Evolutionary conservation across 331 rosid species (phyloP), one percentile per base, ranked within the genome.

Genomic region (Acacia pycnantha): DNA sequence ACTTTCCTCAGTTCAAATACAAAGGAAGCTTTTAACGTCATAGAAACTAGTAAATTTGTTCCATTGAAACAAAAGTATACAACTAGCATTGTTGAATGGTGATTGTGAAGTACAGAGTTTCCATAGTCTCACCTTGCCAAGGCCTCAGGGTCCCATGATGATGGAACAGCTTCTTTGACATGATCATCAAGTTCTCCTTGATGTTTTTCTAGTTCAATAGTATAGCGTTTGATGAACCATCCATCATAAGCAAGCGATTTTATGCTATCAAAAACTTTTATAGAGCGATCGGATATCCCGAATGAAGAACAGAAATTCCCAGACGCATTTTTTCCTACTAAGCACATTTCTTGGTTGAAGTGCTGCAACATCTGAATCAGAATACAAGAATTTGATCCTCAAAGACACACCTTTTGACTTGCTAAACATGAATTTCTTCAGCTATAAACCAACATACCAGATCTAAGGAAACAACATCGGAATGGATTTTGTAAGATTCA

Each of bases 141-240:
- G 82, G 96, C 91, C 81, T 87, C 89, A 80, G 97, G 93, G 72
- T 94, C 97, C 98, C 98, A 94, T 27, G 88, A 77, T 12, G 96
- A 85, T n/a, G 98, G 98, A 82, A 94, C 97, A 3, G 89, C 94
- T 79, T 91, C 93, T 85, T 85, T 91, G 73, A 94, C 94, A 67
- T 87, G 83, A 65, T 91, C 91, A 27, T 73, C 51, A 50, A 92
- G 90, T 73, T 88, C 86, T 88, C 83, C 87, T 54, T 90, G 92
- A 41, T 91, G 82, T 81, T 84, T 92, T 48, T 92, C 96, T 78
- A 92, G 82, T 47, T 92, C 98, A 80, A 94, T 81, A 7, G 92
- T 85, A 71, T 92, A 91, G 56, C 88, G 88, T n/a, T 92, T 91
- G 88, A 92, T 87, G 90, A 92, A 91, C 81, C 93, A 90, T 29